Evolutionary conservation across 1,284 basidiomycete genomes (phyloP).

Genomic region (Fomitopsis pinicola): DNA sequence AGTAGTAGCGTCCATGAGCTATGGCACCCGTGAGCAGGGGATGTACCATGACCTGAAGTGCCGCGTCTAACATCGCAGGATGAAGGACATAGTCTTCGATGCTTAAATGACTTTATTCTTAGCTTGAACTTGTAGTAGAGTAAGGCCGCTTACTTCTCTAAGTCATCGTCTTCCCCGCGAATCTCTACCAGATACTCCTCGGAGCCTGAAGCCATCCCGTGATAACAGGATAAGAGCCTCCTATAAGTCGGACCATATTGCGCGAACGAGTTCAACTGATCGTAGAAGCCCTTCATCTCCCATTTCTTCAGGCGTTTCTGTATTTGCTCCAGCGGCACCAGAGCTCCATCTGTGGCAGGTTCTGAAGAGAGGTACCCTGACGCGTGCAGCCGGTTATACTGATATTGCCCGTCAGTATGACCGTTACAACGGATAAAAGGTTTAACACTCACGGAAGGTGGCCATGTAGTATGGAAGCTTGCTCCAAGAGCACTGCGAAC

Average conservation of each 20-base stretch:
- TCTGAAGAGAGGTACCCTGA: too few relatives aligned
- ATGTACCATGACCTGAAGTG: slow-evolving; percentile 28
- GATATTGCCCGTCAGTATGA: too few relatives aligned
- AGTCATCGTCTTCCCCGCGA: slow-evolving; percentile 3
- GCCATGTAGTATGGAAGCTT: neutral
- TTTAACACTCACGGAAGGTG: neutral
- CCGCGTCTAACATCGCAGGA: slow-evolving; percentile 36
- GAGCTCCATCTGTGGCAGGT: too few relatives aligned
- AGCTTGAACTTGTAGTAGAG: neutral
- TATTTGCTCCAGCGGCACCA: neutral
- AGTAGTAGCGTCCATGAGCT: slow-evolving; percentile 25
- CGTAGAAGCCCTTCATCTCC: slow-evolving; percentile 9
- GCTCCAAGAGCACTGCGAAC: too few relatives aligned
- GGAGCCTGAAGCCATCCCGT: neutral
- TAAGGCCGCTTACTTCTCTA: neutral
- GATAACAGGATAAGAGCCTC: neutral
- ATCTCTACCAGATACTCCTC: slow-evolving; percentile 8
- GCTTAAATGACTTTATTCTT: neutral
- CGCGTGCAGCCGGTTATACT: too few relatives aligned
- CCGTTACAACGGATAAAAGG: too few relatives aligned
- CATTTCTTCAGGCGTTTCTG: neutral
- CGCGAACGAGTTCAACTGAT: slow-evolving; percentile 5
- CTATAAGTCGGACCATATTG: slow-evolving; percentile 9
- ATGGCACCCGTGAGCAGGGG: slow-evolving; percentile 20
- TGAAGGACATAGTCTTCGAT: slow-evolving; percentile 21